Evolutionary conservation across 768 basidiomycete species (phyloP).

Genomic region (Tephrocybe sp.): DNA sequence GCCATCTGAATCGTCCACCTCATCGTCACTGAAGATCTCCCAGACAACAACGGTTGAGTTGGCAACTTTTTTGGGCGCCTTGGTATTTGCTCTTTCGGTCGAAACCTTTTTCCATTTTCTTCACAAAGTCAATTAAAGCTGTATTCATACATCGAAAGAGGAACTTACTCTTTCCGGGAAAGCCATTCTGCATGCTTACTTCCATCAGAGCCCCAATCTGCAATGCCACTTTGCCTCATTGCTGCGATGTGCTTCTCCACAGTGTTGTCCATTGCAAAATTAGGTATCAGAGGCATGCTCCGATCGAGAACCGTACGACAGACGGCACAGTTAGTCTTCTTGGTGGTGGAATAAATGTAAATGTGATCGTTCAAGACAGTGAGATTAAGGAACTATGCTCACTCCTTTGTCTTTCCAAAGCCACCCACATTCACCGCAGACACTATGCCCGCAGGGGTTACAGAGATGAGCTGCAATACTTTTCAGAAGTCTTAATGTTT

Average conservation of each 20-base stretch:
- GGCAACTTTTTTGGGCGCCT: background rate
- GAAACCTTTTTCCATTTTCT: conserved; percentile 37
- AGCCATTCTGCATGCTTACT: conserved; percentile 48
- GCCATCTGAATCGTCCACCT: too few relatives aligned
- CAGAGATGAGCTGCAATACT: conserved; percentile 62
- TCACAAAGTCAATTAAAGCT: conserved; percentile 8
- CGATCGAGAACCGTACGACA: conserved; percentile 51
- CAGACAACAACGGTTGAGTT: conserved; percentile 2
- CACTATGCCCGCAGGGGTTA: conserved; percentile 74
- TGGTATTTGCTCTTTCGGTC: conserved; percentile 23
- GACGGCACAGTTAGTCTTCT: conserved; percentile 50
- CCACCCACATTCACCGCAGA: conserved; percentile 66
- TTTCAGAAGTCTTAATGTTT: conserved; percentile 6
- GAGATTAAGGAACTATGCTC: conserved; percentile 15
- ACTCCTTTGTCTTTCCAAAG: conserved; percentile 59
- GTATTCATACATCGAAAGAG: background rate
- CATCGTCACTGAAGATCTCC: conserved; percentile 6
- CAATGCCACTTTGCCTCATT: conserved; percentile 37
- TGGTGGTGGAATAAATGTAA: conserved; percentile 2
- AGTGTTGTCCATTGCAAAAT: conserved; percentile 57
- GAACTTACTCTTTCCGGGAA: conserved; percentile 48
- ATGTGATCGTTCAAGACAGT: conserved; percentile 1
- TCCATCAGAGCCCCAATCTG: conserved; percentile 55
- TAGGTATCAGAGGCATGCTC: conserved; percentile 54
- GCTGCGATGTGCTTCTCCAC: conserved; percentile 61